Base-by-base conservation (phyloP, 2,329 filamentous ascomycete species). In the Diaporthe sp. region DNA sequence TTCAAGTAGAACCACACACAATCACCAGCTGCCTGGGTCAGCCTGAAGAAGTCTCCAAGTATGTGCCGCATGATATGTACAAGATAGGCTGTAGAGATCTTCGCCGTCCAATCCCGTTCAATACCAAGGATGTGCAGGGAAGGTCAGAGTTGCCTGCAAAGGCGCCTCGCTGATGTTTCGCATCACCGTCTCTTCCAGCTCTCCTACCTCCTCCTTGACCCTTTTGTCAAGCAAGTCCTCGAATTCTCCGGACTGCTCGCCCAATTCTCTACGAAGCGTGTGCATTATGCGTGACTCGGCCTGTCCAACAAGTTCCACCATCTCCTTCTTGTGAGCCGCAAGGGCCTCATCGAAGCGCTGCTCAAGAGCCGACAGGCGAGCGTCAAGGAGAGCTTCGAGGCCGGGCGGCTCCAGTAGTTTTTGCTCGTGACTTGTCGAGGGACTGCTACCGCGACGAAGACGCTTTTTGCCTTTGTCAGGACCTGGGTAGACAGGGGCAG, bases 101-200 rank as follows among this genome's bases (percentile, higher is more conserved):
- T 61, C 10, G 38, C 58, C 13, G 19, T 61, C 58, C 13, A 47
- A 0, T 35, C 4, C 22, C 7, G 1, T 25, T 58, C 58, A 74
- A 22, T 74, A 74, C 73, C 73, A 74, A n/a, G 67, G 67, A 19
- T 74, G 67, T 15, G 13, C n/a, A 42, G 73, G 73, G n/a, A 74
- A 71, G 17, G 73, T 66, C 38, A 74, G 54, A 15, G 42, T 74
- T 4, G 72, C 72, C 57, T 61, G 55, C 38, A 74, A 4, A 5
- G 72, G 72, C 22, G 55, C 55, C 55, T 74, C 72, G 42, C 57
- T 74, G 40, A 74, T 50, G 35, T 66, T 71, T 22, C 57, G 72
- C 72, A 74, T 74, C 30, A 74, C 66, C 3, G 42, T 67, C 8
- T 74, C 72, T 5, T 74, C 72, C 28, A 74, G 17, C 47, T 74